Base-by-base conservation (phyloP, 495 filamentous ascomycete species). In the Podospora fimiseda region DNA sequence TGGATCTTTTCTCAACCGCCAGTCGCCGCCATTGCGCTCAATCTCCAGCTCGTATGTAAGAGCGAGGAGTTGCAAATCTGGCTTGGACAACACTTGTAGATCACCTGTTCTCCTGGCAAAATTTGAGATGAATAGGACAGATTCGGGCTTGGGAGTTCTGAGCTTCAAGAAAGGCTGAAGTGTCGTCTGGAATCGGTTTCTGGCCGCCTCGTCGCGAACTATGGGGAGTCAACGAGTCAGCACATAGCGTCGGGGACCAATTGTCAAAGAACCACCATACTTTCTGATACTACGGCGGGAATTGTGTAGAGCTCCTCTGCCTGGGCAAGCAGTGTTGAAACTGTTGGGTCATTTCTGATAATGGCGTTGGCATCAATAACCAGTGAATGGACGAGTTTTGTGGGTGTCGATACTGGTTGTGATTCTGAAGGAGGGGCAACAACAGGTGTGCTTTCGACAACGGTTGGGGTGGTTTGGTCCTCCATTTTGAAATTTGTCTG, bases 61-160 rank as follows among this genome's bases (percentile, higher is more conserved):
- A 4, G 92, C 93, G 58, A 97, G 73, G 30, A 97, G 75, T 55
- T 92, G 83, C 41, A 97, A 72, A 83, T 99, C 93, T 4, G 88
- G 84, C 62, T 77, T 82, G 67, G 89, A 95, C 39, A 99, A 71
- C 3, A 95, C 90, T 22, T 85, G 78, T 37, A 88, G 80, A 63
- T 99, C 93, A 52, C 93, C 93, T 1, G 93, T 97, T 68, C 83
- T 89, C 39, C 84, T 80, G 45, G 91, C 87, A 69, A 97, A 96
- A 53, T 90, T 84, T 48, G 80, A 83, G n/a, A 96, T 74, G 48
- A 88, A 70, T 56, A 84, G 83, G 51, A 96, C 67, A 56, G 89
- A 95, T 39, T 81, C 81, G 5, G 89, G 79, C 3, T 66, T 77
- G 9, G 93, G 93, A 1, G 68, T 80, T 52, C 88, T 79, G 55